phyloP scores from a whole-genome alignment of 1,139 yeast genomes.

The Candida labiduridarum region DNA sequence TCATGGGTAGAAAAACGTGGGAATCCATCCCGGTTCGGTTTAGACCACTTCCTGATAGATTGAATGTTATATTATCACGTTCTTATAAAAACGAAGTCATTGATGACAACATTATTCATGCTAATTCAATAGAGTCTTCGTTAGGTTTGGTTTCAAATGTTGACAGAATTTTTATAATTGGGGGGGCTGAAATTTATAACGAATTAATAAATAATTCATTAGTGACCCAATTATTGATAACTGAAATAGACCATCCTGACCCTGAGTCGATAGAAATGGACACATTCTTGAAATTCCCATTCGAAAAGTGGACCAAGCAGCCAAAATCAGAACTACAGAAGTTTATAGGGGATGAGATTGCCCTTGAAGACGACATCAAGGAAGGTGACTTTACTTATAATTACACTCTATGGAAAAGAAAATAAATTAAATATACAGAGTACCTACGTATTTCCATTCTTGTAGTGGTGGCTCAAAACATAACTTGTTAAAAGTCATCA shows the following conservation, averaged over 20 bases:
- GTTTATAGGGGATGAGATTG: constrained; percentile 41
- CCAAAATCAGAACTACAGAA: constrained; percentile 35
- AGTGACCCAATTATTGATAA: constrained; percentile 66
- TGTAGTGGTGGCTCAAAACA: not conserved
- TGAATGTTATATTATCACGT: constrained; percentile 76
- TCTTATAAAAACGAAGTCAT: constrained; percentile 21
- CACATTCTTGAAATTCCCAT: constrained; percentile 53
- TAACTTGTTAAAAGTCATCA: constrained; percentile 15
- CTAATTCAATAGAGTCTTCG: constrained; percentile 51
- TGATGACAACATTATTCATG: constrained; percentile 40
- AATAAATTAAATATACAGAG: not conserved
- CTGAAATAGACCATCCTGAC: constrained; percentile 56
- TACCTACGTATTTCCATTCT: not conserved
- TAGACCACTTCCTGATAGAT: constrained; percentile 77
- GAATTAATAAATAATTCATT: constrained; percentile 44
- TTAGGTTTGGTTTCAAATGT: constrained; percentile 29
- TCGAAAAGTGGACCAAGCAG: constrained; percentile 39
- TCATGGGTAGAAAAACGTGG: constrained; percentile 98
- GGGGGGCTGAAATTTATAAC: constrained; percentile 88
- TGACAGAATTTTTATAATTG: constrained; percentile 77
- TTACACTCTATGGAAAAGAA: constrained; percentile 19
- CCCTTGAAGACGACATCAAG: constrained; percentile 36
- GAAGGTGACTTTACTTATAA: constrained; percentile 39
- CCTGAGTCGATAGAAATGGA: constrained; percentile 56
- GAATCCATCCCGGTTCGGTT: constrained; percentile 85